phyloP scores from a whole-genome alignment of 2,329 filamentous ascomycete genomes.

The Sarocladiaceae sp. region DNA sequence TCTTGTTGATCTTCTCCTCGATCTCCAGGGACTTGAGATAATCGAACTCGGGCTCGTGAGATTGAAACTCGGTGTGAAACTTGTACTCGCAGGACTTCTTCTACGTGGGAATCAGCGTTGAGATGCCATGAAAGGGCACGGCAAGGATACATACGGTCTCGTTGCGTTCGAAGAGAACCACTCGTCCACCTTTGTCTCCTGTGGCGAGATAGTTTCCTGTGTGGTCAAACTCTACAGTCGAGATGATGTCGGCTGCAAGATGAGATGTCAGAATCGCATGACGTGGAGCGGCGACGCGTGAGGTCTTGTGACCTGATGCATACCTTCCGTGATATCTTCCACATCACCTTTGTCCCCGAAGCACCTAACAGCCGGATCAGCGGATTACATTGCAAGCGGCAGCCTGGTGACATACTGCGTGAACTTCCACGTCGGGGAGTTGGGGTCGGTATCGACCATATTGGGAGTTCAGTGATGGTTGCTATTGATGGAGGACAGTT shows the following conservation, averaged over 20 bases:
- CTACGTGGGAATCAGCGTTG: constrained; percentile 36
- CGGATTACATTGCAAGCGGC: constrained; percentile 15
- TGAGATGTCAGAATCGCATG: constrained; percentile 12
- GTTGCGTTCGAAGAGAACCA: constrained; percentile 86
- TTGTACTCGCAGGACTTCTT: constrained; percentile 99
- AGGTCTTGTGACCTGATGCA: constrained; percentile 15
- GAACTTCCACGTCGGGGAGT: constrained; percentile 98
- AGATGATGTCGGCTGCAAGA: constrained; percentile 77
- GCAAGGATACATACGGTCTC: constrained; percentile 65
- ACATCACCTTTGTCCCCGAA: constrained; percentile 99
- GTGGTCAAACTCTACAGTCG: constrained; percentile 85
- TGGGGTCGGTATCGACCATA: constrained; percentile 96
- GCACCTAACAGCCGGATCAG: constrained; percentile 57
- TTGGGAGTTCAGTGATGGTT: constrained; percentile 34
- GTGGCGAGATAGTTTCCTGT: constrained; percentile 85
- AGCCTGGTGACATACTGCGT: constrained; percentile 69
- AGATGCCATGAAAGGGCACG: not conserved
- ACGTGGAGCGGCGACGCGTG: constrained; percentile 6
- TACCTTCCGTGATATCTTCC: constrained; percentile 96
- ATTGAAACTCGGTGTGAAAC: constrained; percentile 99
- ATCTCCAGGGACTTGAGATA: constrained; percentile 99
- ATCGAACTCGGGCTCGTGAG: constrained; percentile 98
- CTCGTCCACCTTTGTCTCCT: constrained; percentile 81
- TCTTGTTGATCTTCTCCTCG: constrained; percentile 99
- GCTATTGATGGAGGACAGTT: constrained; percentile 13